A percentile compares a stretch with the other conserved stretches of the same genome.
phyloP scores from a whole-genome alignment of 306 rosid genomes.

The Begonia fuchsioides region DNA sequence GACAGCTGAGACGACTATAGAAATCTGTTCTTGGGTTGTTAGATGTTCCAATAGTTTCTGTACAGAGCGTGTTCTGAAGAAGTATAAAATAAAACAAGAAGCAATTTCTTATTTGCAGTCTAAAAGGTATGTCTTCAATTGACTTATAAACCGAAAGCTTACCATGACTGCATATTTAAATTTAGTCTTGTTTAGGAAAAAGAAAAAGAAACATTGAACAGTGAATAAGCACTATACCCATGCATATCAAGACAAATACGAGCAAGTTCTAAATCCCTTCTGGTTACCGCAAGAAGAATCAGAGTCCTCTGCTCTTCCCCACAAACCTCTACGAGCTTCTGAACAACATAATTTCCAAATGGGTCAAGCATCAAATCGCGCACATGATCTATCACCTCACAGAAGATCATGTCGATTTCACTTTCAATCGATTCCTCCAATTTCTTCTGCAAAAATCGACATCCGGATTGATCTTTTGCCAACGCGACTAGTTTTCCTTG shows the following conservation, averaged over 20 bases:
- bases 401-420: conserved; percentile 12
- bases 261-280: conserved; percentile 8
- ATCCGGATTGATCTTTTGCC: conserved; percentile 28
- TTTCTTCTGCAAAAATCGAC: conserved; percentile 21
- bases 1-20: conserved; percentile 20
- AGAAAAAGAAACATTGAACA: not conserved
- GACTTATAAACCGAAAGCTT: too few species aligned
- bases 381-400: conserved; percentile 23
- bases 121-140: too few species aligned
- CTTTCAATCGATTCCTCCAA: conserved; percentile 12
- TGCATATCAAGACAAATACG: conserved; percentile 22
- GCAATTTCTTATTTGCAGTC: too few species aligned
- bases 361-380: conserved; percentile 29
- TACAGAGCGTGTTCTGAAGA: conserved; percentile 25
- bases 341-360: conserved; percentile 41
- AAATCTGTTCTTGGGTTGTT: conserved; percentile 18
- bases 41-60: conserved; percentile 36
- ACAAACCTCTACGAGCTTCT: conserved; percentile 34
- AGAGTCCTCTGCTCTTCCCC: conserved; percentile 33
- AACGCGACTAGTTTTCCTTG: conserved; percentile 14
- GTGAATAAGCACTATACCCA: conserved; percentile 28
- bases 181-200: too few species aligned
- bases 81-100: conserved; percentile 3
- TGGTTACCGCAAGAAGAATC: conserved; percentile 16
- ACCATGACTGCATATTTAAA: too few species aligned